Conservation (phyloP, 2,329 filamentous ascomycete genomes). For the Penicillium sp. region DNA sequence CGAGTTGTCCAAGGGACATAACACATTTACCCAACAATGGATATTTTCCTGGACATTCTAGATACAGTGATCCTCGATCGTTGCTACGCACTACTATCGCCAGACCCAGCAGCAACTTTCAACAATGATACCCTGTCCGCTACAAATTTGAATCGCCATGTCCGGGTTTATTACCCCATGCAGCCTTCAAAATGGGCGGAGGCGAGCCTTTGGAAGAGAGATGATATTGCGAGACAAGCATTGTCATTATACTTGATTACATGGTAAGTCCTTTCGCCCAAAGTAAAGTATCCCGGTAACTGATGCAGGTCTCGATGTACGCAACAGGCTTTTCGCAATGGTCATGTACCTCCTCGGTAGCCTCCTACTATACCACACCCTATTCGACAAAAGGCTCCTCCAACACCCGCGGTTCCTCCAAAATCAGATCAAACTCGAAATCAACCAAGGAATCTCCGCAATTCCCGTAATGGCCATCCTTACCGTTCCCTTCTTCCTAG, state of each 20-base stretch:
- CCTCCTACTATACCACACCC: conserved; percentile 75
- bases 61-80: conserved; percentile 77
- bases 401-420: conserved; percentile 90
- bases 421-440: conserved; percentile 84
- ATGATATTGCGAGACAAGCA: conserved; percentile 31
- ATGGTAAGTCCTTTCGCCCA: conserved; percentile 18
- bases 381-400: conserved; percentile 87
- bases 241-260: conserved; percentile 32
- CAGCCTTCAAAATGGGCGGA: conserved; percentile 29
- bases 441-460: conserved; percentile 69
- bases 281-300: background rate
- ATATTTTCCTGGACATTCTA: conserved; percentile 76
- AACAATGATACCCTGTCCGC: background rate
- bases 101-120: conserved; percentile 5
- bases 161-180: conserved; percentile 28
- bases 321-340: conserved; percentile 73
- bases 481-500: conserved; percentile 76
- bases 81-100: conserved; percentile 59
- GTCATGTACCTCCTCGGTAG: conserved; percentile 81
- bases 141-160: conserved; percentile 26
- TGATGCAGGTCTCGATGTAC: background rate
- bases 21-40: conserved; percentile 59
- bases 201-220: conserved; percentile 32
- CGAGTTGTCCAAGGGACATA: background rate
- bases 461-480: conserved; percentile 80